A percentile compares a stretch with the other conserved stretches of the same genome.
These are phyloP conservation scores for Penicillium arizonense DNA, from an alignment of 495 filamentous ascomycete species.

Conservation along the genomic window DNA sequence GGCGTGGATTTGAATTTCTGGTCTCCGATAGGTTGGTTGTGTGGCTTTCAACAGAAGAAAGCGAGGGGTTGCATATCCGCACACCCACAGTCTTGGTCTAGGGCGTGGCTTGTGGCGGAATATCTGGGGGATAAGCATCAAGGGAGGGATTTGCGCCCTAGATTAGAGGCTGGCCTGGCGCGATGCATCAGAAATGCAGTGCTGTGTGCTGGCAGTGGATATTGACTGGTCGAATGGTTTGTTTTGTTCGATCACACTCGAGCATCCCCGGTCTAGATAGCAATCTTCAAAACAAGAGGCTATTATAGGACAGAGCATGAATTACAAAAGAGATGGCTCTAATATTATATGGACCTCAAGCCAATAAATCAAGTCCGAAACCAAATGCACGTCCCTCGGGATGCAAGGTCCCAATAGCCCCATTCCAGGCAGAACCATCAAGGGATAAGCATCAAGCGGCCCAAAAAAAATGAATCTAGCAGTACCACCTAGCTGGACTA, in stretches of 20 bases:
- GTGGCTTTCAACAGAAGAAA: conserved; percentile 6
- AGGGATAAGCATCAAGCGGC: conserved; percentile 12
- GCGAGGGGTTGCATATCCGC: conserved; percentile 12
- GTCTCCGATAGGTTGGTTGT: conserved; percentile 20
- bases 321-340: background rate
- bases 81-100: background rate
- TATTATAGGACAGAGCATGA: no score
- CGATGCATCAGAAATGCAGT: conserved; percentile 6
- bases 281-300: no score
- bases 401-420: conserved; percentile 28
- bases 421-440: conserved; percentile 13
- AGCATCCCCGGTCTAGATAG: no score
- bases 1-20: conserved; percentile 3
- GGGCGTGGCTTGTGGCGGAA: conserved; percentile 4
- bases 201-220: background rate
- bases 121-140: conserved; percentile 13
- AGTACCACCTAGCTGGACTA: conserved; percentile 6
- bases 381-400: conserved; percentile 13
- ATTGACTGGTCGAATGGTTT: background rate
- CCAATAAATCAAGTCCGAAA: background rate
- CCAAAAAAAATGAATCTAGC: background rate
- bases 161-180: background rate
- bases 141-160: conserved; percentile 8
- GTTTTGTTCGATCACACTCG: background rate
- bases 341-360: background rate